Evolutionary conservation across 257 asterid species (phyloP).

Genomic region (Craterostigma plantagineum): DNA sequence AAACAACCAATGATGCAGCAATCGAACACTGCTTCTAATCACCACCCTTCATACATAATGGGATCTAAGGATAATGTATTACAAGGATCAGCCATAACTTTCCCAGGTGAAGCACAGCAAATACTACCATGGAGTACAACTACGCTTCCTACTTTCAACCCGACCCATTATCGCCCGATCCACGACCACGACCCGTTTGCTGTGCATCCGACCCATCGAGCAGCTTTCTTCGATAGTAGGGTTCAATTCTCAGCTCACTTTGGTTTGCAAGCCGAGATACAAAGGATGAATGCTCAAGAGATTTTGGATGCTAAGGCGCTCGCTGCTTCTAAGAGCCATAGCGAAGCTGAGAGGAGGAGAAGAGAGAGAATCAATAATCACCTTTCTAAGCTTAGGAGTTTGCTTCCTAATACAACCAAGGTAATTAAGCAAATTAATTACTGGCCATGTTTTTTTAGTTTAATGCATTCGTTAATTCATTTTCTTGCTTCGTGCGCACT

Average conservation of each 20-base stretch:
- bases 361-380: constrained; percentile 83
- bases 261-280: constrained; percentile 72
- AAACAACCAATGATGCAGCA: constrained; percentile 26
- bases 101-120: constrained; percentile 28
- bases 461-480: neutral
- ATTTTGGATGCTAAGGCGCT: constrained; percentile 84
- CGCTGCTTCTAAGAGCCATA: constrained; percentile 80
- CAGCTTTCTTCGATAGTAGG: too few species aligned
- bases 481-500: too few species aligned
- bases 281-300: constrained; percentile 72
- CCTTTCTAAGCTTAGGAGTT: constrained; percentile 69
- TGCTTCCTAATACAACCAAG: constrained; percentile 80
- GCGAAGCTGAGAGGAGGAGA: constrained; percentile 89
- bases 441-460: neutral
- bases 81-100: constrained; percentile 21
- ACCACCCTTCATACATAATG: too few species aligned
- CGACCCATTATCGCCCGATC: constrained; percentile 15
- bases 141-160: constrained; percentile 16
- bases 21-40: constrained; percentile 16
- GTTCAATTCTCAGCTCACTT: constrained; percentile 21
- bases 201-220: constrained; percentile 5
- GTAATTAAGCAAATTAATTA: constrained; percentile 40
- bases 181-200: constrained; percentile 35
- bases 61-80: constrained; percentile 12
- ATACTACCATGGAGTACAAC: constrained; percentile 64